Base-by-base conservation (phyloP, 1,284 basidiomycete species). In the Ustilago esculenta region DNA sequence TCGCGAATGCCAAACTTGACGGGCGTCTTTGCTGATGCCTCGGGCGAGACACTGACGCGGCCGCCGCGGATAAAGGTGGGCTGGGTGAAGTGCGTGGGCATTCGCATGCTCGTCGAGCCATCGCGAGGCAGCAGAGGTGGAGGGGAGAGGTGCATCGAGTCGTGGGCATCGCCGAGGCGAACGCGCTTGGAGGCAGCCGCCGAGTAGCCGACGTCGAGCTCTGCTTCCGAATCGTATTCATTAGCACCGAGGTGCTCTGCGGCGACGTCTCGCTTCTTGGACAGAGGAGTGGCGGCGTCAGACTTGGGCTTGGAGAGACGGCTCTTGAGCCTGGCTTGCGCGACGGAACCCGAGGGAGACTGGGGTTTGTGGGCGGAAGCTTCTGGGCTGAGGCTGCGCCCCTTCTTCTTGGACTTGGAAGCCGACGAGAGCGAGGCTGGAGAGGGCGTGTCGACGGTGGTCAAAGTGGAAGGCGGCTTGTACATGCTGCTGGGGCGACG, bases 401-500 rank as follows among this genome's bases (percentile, higher is more conserved):
- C 59, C 35, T 72, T 67, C 52, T 68, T 63, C 59, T 68, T 67
- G 10, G 45, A 33, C 44, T 59, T 68, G 47, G 47, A 41, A 8
- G 51, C 29, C 4, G 57, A 47, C 10, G 46, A 29, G 8, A 24
- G 17, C 10, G 64, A 39, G 6, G 56, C 41, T 8, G 57, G 55
- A 8, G 56, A 40, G 7, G 54, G 57, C 1, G 59, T 65, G 8
- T 60, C 47, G 35, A 61, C 66, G 3, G 71, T 54, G 33, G 73
- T 76, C 37, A 76, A 52, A 18, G 73, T 72, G 43, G 72, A 67
- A 24, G 73, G 73, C 1, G 73, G 73, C 33, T 63, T 59, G 50
- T 76, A 74, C 74, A 76, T 76, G 56, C 63, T 61, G 61, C 72
- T 73, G 10, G 73, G 73, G 14, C 73, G 70, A 36, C 73, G 69